Conservation (phyloP, 2,329 filamentous ascomycete genomes). For the Fusarium zealandicum region DNA sequence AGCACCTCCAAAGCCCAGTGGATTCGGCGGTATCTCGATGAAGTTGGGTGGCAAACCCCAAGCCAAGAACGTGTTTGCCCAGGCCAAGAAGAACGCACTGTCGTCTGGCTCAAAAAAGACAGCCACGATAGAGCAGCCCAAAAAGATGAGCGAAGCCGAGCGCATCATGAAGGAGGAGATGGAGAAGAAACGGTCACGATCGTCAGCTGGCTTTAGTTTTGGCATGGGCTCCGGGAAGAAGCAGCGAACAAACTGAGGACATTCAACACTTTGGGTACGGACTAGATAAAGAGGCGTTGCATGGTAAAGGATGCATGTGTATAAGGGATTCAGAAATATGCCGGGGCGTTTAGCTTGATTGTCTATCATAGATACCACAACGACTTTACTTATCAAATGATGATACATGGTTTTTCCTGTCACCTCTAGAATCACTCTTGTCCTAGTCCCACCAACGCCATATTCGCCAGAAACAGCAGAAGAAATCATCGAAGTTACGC, state of each 20-base stretch:
- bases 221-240: conserved; percentile 60
- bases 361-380: conserved; percentile 44
- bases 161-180: conserved; percentile 88
- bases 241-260: conserved; percentile 48
- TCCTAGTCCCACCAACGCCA: conserved; percentile 42
- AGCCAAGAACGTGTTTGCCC: conserved; percentile 78
- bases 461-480: conserved; percentile 41
- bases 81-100: conserved; percentile 73
- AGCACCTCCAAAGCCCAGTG: conserved; percentile 44
- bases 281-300: neutral
- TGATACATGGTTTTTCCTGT: conserved; percentile 13
- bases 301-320: conserved; percentile 1
- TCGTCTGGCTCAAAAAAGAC: conserved; percentile 67
- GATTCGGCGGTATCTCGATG: conserved; percentile 61
- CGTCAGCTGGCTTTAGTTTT: conserved; percentile 54
- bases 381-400: conserved; percentile 24
- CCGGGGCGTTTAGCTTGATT: conserved; percentile 32
- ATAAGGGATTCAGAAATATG: conserved; percentile 8
- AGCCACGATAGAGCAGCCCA: conserved; percentile 65
- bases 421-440: conserved; percentile 20
- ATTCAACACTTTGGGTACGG: neutral
- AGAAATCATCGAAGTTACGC: conserved; percentile 16
- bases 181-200: conserved; percentile 70
- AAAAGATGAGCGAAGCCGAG: conserved; percentile 88
- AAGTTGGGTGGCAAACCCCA: conserved; percentile 71